Percentiles rank a stretch among this genome's conserved stretches.
These are phyloP conservation scores for Myxozyma sirexii DNA, from an alignment of 805 yeast species.

Conservation along the genomic window DNA sequence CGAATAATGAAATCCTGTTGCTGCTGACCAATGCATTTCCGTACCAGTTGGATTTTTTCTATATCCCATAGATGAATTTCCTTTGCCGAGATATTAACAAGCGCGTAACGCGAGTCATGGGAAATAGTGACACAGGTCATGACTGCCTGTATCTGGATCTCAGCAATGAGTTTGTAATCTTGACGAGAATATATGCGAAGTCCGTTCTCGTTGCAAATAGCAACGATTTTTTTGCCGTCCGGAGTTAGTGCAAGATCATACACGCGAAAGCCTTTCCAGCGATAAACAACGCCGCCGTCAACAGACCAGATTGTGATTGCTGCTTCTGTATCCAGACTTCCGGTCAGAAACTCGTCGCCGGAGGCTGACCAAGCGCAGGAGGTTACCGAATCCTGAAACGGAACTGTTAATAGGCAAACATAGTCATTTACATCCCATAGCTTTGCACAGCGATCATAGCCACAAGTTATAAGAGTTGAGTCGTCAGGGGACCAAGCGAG, in stretches of 20 bases:
- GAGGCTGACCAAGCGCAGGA: constrained; percentile 73
- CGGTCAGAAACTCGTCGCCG: constrained; percentile 60
- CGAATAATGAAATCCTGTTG: constrained; percentile 72
- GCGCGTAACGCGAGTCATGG: constrained; percentile 54
- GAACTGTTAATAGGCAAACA: constrained; percentile 19
- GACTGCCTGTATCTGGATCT: constrained; percentile 57
- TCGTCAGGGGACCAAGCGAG: constrained; percentile 80
- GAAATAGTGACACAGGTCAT: constrained; percentile 69
- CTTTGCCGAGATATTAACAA: constrained; percentile 68
- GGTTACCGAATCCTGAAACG: constrained; percentile 42
- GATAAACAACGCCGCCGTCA: constrained; percentile 40
- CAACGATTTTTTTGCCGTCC: constrained; percentile 62
- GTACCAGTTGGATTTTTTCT: constrained; percentile 55
- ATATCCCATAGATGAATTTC: constrained; percentile 84
- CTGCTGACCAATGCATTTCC: constrained; percentile 70
- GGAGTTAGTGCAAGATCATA: constrained; percentile 70
- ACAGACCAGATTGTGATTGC: constrained; percentile 54
- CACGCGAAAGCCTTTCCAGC: constrained; percentile 50
- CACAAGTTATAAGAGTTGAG: constrained; percentile 64
- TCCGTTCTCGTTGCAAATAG: constrained; percentile 65
- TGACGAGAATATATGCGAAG: constrained; percentile 61
- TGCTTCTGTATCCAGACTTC: constrained; percentile 72
- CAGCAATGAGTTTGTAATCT: constrained; percentile 48
- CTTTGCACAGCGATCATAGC: constrained; percentile 68
- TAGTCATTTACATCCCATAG: constrained; percentile 60